Conservation (phyloP, 805 yeast species). For the Wickerhamiella hasegawae region DNA sequence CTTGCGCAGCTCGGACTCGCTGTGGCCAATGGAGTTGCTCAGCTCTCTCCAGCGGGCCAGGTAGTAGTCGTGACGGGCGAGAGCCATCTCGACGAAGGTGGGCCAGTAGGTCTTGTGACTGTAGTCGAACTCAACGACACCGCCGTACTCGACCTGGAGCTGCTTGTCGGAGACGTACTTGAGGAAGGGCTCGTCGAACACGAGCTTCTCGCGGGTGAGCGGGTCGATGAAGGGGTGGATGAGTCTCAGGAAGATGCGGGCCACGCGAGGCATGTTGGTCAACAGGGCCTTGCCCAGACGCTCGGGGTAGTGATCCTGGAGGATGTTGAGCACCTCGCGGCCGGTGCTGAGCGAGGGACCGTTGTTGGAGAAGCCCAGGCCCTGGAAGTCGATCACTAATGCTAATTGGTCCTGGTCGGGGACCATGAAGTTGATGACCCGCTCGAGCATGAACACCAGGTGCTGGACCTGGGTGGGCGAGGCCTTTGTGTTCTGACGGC, state of each 20-base stretch:
- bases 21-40: slow-evolving; percentile 61
- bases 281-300: slow-evolving; percentile 84
- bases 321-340: slow-evolving; percentile 77
- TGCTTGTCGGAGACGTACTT: slow-evolving; percentile 70
- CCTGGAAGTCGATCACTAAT: slow-evolving; percentile 78
- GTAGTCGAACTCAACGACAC: slow-evolving; percentile 70
- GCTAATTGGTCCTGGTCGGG: slow-evolving; percentile 92
- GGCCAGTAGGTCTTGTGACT: slow-evolving; percentile 72
- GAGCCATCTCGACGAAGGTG: slow-evolving; percentile 43
- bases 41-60: slow-evolving; percentile 51
- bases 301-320: slow-evolving; percentile 96
- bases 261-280: slow-evolving; percentile 87
- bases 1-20: slow-evolving; percentile 61
- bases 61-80: slow-evolving; percentile 43
- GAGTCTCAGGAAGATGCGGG: slow-evolving; percentile 79
- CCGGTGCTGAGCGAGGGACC: slow-evolving; percentile 84
- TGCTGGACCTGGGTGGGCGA: slow-evolving; percentile 90
- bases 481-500: slow-evolving; percentile 88
- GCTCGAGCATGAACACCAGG: slow-evolving; percentile 79
- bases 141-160: slow-evolving; percentile 74
- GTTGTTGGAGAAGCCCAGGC: slow-evolving; percentile 34
- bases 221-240: slow-evolving; percentile 96
- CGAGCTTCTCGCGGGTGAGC: slow-evolving; percentile 80
- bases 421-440: slow-evolving; percentile 90
- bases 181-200: slow-evolving; percentile 76